Conservation (phyloP, 345 rosid species). For the Lepidium sativum region DNA sequence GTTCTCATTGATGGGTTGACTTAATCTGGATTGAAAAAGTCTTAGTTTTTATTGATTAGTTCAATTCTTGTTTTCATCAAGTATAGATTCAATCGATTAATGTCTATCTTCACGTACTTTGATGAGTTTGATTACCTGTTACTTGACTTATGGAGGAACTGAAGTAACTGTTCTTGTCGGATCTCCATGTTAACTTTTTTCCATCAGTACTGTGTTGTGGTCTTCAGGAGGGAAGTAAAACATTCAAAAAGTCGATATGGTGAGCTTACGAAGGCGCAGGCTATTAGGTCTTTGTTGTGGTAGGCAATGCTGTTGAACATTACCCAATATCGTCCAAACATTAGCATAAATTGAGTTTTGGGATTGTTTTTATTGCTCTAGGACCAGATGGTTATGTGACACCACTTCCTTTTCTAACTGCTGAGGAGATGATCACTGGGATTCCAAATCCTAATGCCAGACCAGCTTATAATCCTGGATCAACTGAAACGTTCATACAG, state of each 20-base stretch:
- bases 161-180: not conserved
- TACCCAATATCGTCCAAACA: not conserved
- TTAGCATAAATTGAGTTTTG: conserved; percentile 1
- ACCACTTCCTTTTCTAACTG: conserved; percentile 30
- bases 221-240: conserved; percentile 21
- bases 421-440: conserved; percentile 29
- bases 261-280: conserved; percentile 85
- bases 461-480: not conserved
- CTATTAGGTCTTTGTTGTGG: conserved; percentile 89
- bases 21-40: conserved; percentile 27
- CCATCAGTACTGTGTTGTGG: conserved; percentile 8
- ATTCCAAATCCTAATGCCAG: conserved; percentile 22
- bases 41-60: conserved; percentile 5
- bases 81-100: conserved; percentile 1
- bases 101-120: not conserved
- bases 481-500: not conserved
- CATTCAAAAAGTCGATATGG: conserved; percentile 43
- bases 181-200: conserved; percentile 1
- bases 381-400: conserved; percentile 32
- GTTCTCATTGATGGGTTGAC: conserved; percentile 56
- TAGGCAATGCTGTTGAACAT: conserved; percentile 31
- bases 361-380: not conserved
- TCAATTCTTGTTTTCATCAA: not conserved
- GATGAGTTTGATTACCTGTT: not conserved
- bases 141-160: not conserved